These are phyloP conservation scores for Kwoniella bestiolae DNA, from an alignment of 768 basidiomycete genomes.

Conservation along the genomic window DNA sequence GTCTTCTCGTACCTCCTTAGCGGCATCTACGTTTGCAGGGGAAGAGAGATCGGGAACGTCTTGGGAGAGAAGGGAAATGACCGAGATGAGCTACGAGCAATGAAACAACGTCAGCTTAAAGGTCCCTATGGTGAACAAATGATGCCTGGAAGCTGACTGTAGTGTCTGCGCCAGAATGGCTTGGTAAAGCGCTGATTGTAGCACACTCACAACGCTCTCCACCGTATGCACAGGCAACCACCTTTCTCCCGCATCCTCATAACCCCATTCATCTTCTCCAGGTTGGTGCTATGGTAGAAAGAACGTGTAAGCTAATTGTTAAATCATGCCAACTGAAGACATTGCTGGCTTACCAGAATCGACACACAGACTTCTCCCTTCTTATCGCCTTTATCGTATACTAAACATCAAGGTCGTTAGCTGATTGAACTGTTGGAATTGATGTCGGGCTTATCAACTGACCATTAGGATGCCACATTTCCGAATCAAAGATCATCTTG, in stretches of 20 bases:
- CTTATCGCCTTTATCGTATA: slow-evolving; percentile 59
- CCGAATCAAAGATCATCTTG: slow-evolving; percentile 70
- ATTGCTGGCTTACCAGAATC: slow-evolving; percentile 57
- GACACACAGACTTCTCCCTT: slow-evolving; percentile 61
- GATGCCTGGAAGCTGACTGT: neutral
- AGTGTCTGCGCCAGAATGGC: no score
- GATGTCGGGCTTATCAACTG: no score
- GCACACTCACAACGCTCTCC: slow-evolving; percentile 79
- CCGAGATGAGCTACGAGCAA: slow-evolving; percentile 77
- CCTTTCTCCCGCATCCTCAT: slow-evolving; percentile 93
- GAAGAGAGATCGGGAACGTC: slow-evolving; percentile 90
- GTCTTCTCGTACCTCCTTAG: slow-evolving; percentile 59
- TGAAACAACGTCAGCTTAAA: neutral
- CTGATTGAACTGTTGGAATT: no score
- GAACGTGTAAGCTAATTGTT: slow-evolving; percentile 17
- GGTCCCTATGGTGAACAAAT: neutral
- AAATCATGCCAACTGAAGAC: neutral
- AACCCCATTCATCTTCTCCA: slow-evolving; percentile 90
- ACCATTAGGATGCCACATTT: slow-evolving; percentile 63
- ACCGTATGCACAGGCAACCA: slow-evolving; percentile 98
- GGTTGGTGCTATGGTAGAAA: slow-evolving; percentile 73
- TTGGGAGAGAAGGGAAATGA: slow-evolving; percentile 92
- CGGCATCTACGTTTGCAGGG: slow-evolving; percentile 95
- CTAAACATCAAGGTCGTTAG: slow-evolving; percentile 31
- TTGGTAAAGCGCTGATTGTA: no score